Evolutionary conservation across 768 basidiomycete species (phyloP).

Genomic region (Daedaleopsis sinensis): DNA sequence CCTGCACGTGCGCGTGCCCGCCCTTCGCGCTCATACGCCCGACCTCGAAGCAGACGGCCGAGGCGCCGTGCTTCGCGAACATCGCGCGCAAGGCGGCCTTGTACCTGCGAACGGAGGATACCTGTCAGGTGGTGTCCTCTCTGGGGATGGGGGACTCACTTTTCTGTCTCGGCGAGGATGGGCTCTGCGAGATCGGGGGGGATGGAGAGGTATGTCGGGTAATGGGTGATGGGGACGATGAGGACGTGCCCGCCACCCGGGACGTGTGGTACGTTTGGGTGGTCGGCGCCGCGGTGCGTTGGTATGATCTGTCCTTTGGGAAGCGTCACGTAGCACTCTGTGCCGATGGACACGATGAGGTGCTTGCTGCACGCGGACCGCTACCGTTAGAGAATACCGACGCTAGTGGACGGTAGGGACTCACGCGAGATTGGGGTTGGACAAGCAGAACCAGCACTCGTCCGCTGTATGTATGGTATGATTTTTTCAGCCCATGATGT

Average conservation of each 20-base stretch:
- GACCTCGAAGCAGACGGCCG: slow-evolving; percentile 85
- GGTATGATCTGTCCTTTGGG: slow-evolving; percentile 95
- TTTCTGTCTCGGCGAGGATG: slow-evolving; percentile 80
- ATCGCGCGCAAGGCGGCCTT: slow-evolving; percentile 74
- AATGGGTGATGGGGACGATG: slow-evolving; percentile 92
- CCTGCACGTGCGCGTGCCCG: slow-evolving; percentile 94
- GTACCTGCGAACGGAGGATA: slow-evolving; percentile 50
- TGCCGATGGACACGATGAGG: slow-evolving; percentile 91
- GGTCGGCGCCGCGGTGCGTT: slow-evolving; percentile 60
- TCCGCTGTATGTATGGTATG: slow-evolving; percentile 56
- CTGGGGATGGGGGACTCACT: slow-evolving; percentile 41
- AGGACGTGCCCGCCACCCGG: slow-evolving; percentile 97
- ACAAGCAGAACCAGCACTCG: slow-evolving; percentile 98
- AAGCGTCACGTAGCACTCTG: slow-evolving; percentile 93
- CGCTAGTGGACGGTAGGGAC: slow-evolving; percentile 30
- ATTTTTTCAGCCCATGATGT: background rate
- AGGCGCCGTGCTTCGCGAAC: slow-evolving; percentile 70
- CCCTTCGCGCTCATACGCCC: slow-evolving; percentile 82
- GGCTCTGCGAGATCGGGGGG: slow-evolving; percentile 75
- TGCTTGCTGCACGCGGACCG: slow-evolving; percentile 68
- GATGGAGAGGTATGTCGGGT: slow-evolving; percentile 83
- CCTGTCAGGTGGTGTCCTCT: background rate
- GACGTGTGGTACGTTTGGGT: slow-evolving; percentile 47
- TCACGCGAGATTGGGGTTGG: slow-evolving; percentile 88
- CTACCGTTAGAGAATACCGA: background rate